Evolutionary conservation across 23 red algal species (phyloP).

Genomic region (Gracilaria domingensis): DNA sequence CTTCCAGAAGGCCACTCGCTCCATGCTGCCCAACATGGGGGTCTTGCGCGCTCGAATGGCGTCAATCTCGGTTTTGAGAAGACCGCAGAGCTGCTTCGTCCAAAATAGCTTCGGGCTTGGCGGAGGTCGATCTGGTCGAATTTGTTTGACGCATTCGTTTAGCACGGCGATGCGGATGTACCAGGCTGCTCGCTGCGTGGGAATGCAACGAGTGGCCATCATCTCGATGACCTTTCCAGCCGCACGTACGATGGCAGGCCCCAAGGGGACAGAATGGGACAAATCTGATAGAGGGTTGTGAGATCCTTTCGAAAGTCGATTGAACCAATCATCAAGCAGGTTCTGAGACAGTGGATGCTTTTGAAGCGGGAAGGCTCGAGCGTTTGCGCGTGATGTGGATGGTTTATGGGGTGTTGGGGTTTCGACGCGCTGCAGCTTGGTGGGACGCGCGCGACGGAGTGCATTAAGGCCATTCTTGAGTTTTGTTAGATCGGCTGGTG

Average conservation of each 20-base stretch:
- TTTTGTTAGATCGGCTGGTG: slow-evolving; percentile 34
- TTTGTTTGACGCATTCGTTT: slow-evolving; percentile 76
- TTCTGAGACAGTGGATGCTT: slow-evolving; percentile 35
- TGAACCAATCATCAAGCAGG: slow-evolving; percentile 74
- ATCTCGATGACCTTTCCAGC: slow-evolving; percentile 68
- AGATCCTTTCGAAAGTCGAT: slow-evolving; percentile 37
- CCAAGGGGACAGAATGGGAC: slow-evolving; percentile 65
- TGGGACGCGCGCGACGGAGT: slow-evolving; percentile 62
- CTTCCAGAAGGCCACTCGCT: slow-evolving; percentile 63
- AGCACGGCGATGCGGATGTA: slow-evolving; percentile 78
- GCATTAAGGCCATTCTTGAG: slow-evolving; percentile 38
- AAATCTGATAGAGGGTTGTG: slow-evolving; percentile 20
- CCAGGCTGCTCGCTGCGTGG: slow-evolving; percentile 75
- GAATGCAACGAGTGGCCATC: slow-evolving; percentile 59
- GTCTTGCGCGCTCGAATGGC: slow-evolving; percentile 43
- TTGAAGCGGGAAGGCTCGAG: slow-evolving; percentile 59
- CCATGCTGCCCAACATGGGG: slow-evolving; percentile 39
- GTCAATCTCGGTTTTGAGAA: slow-evolving; percentile 64
- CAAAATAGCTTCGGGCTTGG: slow-evolving; percentile 49
- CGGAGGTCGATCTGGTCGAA: slow-evolving; percentile 63
- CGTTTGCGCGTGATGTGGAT: neutral
- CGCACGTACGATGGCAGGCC: slow-evolving; percentile 70
- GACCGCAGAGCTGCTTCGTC: slow-evolving; percentile 57
- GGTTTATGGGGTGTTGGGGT: neutral
- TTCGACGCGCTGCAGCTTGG: slow-evolving; percentile 65